Evolutionary conservation across 225 moss, liverwort and hornwort species (phyloP), one percentile per base, ranked within the genome.

Genomic region (Sphagnum contortum): DNA sequence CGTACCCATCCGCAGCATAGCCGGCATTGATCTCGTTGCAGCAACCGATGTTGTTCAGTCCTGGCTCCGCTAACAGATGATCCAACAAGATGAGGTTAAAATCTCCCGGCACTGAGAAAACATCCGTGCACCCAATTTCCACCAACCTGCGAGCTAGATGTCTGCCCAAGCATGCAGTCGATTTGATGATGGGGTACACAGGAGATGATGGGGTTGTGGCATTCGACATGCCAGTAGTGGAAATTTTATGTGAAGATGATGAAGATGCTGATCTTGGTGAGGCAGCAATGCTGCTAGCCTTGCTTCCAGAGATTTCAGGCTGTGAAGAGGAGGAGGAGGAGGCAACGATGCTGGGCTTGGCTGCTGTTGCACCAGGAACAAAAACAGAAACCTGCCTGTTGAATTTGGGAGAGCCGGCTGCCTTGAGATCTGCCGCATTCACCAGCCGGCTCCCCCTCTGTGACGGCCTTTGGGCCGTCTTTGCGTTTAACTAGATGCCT

Each of bases 11-110:
- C 0, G 87, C 87, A 12, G 83, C 87, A n/a, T 87, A 87, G 29
- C 87, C 83, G 6, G 87, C 87, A 57, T 84, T 87, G 4, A 87
- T 80, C 66, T 87, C 87, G 58, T 87, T 87, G 66, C 87, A 87
- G 61, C 87, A 87, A 12, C 87, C 87, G 57, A 87, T 77, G 4
- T 83, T 87, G n/a, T 77, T 83, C 57, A 87, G 78, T 50, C 83
- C 80, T n/a, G 87, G 87, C 65, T 87, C 87, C 9, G 83, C 83
- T 0, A 80, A 55, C 0, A 87, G 52, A 60, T 83, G 80, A 12
- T 87, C 87, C 12, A 87, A 63, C 68, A 87, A 70, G 58, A 87
- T 76, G 65, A 87, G 87, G 61, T 87, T 87, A 71, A 87, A 87
- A 52, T 87, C 87, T 48, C 87, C 80, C 44, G 87, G 87, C 48